phyloP scores from a whole-genome alignment of 805 yeast species.

The Metschnikowia santaceciliae region DNA sequence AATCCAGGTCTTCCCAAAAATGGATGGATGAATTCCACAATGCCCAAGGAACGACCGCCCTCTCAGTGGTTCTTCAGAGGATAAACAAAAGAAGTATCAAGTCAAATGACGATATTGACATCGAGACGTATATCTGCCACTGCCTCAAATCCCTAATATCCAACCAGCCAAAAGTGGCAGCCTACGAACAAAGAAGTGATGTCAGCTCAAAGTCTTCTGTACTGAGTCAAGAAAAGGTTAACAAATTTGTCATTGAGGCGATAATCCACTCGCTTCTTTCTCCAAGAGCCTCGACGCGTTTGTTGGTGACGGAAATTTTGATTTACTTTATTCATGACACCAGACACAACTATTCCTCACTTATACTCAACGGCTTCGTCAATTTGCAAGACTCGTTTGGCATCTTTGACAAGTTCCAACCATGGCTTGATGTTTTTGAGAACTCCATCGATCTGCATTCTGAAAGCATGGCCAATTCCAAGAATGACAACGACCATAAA shows the following conservation, averaged over 20 bases:
- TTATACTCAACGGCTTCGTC: constrained; percentile 30
- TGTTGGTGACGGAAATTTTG: constrained; percentile 39
- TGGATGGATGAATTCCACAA: constrained; percentile 34
- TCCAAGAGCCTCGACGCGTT: constrained; percentile 38
- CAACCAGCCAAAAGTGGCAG: constrained; percentile 5
- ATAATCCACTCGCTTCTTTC: constrained; percentile 37
- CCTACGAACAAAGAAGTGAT: constrained; percentile 4
- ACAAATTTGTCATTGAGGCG: constrained; percentile 32
- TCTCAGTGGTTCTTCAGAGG: constrained; percentile 35
- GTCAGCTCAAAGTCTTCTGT: constrained; percentile 7
- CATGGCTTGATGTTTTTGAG: constrained; percentile 39
- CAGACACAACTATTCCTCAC: constrained; percentile 20
- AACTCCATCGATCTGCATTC: constrained; percentile 30
- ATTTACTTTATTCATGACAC: constrained; percentile 28
- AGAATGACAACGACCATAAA: constrained; percentile 15
- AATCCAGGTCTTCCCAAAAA: constrained; percentile 18
- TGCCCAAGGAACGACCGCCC: constrained; percentile 43
- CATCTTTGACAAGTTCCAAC: constrained; percentile 35
- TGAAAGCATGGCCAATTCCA: constrained; percentile 12
- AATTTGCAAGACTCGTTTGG: constrained; percentile 34
- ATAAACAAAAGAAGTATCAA: constrained; percentile 41
- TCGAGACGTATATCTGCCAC: constrained; percentile 34
- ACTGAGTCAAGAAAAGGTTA: constrained; percentile 17
- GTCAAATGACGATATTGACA: constrained; percentile 42
- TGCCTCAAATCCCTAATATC: constrained; percentile 36